These are phyloP conservation scores for Dunaliella primolecta DNA, from an alignment of 139 green algal species.

Conservation along the genomic window DNA sequence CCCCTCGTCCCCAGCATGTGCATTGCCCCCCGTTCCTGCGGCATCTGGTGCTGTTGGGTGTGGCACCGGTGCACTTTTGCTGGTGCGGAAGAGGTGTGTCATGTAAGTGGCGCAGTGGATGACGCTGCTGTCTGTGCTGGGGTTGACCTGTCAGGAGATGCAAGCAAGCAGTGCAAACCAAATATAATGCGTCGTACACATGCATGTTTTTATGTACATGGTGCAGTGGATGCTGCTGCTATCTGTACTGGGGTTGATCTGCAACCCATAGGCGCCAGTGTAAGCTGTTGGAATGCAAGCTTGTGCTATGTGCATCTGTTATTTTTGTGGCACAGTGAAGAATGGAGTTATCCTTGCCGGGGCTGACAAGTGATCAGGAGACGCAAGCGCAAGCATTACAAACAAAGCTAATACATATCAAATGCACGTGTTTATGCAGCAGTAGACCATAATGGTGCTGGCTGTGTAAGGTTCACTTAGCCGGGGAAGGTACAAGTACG, in stretches of 20 bases:
- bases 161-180: too few relatives aligned
- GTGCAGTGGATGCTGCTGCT: not conserved
- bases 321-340: not conserved
- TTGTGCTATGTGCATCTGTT: not conserved
- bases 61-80: not conserved
- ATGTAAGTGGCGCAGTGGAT: constrained; percentile 6
- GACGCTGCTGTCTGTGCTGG: not conserved
- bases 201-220: not conserved
- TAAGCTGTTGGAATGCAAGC: not conserved
- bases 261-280: too few relatives aligned
- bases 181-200: not conserved
- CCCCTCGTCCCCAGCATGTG: too few relatives aligned
- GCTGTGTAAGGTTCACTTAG: too few relatives aligned
- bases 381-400: too few relatives aligned
- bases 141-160: not conserved
- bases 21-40: not conserved
- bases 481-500: not conserved
- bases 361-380: too few relatives aligned
- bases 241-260: not conserved
- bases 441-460: not conserved
- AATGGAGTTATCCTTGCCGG: too few relatives aligned
- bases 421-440: too few relatives aligned
- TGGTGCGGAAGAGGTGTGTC: not conserved
- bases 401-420: too few relatives aligned
- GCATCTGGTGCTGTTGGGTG: not conserved